Base-by-base conservation (phyloP, 73 alveolate genomes). In the Symbiodinium natans region DNA sequence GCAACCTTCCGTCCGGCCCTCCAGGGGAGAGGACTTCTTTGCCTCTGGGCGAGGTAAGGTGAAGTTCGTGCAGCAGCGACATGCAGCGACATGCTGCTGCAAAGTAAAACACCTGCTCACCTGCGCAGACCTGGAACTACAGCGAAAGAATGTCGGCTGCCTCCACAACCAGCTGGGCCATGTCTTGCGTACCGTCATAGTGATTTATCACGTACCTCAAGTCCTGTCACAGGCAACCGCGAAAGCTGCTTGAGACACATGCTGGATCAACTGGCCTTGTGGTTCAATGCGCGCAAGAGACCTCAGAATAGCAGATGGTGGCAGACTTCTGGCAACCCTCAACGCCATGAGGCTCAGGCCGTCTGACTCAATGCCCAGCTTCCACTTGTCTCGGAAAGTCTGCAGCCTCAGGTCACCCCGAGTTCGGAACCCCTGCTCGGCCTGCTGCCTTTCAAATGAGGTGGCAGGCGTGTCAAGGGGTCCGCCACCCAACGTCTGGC, bases 1-100 rank as follows among this genome's bases (percentile, higher is more conserved):
- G 86, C 95, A 88, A 31, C 95, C 95, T 88, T 88, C 95, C 1
- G 95, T 38, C 25, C 95, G 95, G 31, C 95, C 95, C 31, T 33
- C 42, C 34, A 63, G 86, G 11, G 95, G 48, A 27, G 43, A 73
- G 33, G 86, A 41, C 74, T 63, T 27, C 73, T 63, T 52, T 34
- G 95, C 95, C 95, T 83, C 5, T 42, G 13, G 86, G 34, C 82
- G 39, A 56, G 54, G 83, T 36, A 10, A 25, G 42, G 42, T 19
- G 75, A 15, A 63, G 0, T 21, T 29, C 77, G 7, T 2, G 77
- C 31, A 39, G n/a, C 68, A 0, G 38, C 25, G 68, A 38, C 38
- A 25, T 10, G 5, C 31, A 40, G n/a, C 27, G 0, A 39, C 1
- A 41, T 39, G 41, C 17, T n/a, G 34, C 19, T 10, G 36, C 31